Percentiles rank a stretch among this genome's conserved stretches.
These are phyloP conservation scores for Sporothrix dimorphospora DNA, from an alignment of 2,329 filamentous ascomycete species.

Conservation along the genomic window DNA sequence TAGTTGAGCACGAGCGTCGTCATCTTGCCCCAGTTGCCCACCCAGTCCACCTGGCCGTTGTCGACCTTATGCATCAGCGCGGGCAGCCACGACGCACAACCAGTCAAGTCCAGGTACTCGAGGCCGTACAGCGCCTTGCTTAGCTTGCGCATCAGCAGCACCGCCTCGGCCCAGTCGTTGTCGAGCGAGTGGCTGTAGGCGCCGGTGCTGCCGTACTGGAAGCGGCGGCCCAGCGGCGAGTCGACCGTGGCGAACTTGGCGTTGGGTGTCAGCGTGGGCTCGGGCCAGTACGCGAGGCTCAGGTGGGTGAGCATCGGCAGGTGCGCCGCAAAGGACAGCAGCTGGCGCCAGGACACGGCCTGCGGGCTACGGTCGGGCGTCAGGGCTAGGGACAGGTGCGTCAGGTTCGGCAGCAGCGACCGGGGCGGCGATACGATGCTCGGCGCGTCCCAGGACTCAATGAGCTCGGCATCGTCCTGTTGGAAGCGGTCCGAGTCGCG, in stretches of 20 bases:
- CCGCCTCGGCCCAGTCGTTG: conserved; percentile 62
- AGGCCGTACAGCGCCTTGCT: conserved; percentile 59
- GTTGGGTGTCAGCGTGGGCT: conserved; percentile 60
- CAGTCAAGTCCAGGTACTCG: conserved; percentile 64
- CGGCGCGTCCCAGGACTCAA: conserved; percentile 58
- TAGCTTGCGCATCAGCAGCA: conserved; percentile 58
- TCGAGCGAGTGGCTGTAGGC: conserved; percentile 62
- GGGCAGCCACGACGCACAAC: conserved; percentile 59
- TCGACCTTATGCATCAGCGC: conserved; percentile 50
- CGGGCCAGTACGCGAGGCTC: conserved; percentile 65
- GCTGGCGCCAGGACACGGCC: conserved; percentile 59
- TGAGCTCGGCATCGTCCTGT: conserved; percentile 37
- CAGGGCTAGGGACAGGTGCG: conserved; percentile 62
- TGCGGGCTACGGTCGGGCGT: conserved; percentile 29
- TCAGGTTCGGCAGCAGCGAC: conserved; percentile 58
- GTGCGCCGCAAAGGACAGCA: conserved; percentile 57
- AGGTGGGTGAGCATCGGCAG: conserved; percentile 61
- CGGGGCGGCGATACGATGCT: conserved; percentile 40
- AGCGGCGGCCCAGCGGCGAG: conserved; percentile 47
- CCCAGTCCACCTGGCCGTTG: conserved; percentile 58
- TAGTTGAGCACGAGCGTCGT: conserved; percentile 33
- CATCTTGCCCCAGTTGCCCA: conserved; percentile 37
- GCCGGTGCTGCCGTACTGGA: conserved; percentile 60
- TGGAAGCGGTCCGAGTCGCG: not conserved
- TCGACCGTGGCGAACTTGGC: conserved; percentile 53